These are phyloP conservation scores for Aspergillus aculeatus DNA, from an alignment of 2,329 filamentous ascomycete species.

Conservation along the genomic window DNA sequence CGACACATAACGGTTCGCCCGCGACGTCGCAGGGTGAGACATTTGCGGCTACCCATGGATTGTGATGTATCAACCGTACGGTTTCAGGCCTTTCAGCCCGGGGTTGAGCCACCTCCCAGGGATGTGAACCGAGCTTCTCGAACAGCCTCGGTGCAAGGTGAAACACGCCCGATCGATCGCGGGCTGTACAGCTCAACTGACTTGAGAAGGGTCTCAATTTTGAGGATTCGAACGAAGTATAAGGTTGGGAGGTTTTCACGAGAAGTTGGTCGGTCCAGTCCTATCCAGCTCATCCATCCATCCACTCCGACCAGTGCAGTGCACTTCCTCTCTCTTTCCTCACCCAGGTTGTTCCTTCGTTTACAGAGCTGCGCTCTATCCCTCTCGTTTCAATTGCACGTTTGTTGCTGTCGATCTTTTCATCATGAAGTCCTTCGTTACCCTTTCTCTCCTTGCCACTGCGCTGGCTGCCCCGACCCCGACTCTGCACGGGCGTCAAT, in stretches of 20 bases:
- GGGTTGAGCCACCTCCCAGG: not conserved
- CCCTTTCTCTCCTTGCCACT: constrained; percentile 22
- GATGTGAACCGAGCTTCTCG: not conserved
- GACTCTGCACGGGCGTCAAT: constrained; percentile 25
- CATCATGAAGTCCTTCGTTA: constrained; percentile 25
- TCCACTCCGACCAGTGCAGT: constrained; percentile 1
- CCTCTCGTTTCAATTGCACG: not conserved
- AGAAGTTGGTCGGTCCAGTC: not conserved
- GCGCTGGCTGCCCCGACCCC: constrained; percentile 25
- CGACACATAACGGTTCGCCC: constrained; percentile 7
- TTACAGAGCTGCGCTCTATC: not conserved
- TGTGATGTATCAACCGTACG: not conserved
- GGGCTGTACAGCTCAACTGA: not conserved
- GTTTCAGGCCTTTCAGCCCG: not conserved
- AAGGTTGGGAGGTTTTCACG: not conserved
- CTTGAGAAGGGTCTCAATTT: not conserved
- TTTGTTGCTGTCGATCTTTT: not conserved
- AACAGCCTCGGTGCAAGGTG: not conserved
- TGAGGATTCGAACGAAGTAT: not conserved
- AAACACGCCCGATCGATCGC: not conserved
- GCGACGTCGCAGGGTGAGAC: constrained; percentile 4
- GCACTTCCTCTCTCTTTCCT: not conserved
- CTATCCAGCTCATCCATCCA: not conserved
- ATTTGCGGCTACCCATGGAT: not conserved
- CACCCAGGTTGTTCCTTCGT: not conserved